Base-by-base conservation (phyloP, 805 yeast species). In the Metschnikowia cubensis region DNA sequence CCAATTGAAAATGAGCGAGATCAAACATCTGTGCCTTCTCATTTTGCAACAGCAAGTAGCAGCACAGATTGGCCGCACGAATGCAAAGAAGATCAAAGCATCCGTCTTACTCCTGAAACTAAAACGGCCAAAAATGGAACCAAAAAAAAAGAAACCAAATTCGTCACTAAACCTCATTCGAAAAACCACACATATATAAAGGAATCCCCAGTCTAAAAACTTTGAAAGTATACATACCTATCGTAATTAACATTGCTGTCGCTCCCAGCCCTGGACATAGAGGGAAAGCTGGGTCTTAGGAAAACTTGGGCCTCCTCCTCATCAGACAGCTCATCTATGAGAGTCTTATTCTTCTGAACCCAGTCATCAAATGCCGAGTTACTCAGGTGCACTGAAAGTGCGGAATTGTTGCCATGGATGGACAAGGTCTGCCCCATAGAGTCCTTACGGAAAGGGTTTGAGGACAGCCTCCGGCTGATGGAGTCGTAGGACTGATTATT, bases 401-500 rank as follows among this genome's bases (percentile, higher is more conserved):
- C 38, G 8, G 50, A 42, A 17, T 49, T 25, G 34, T 29, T 25
- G n/a, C 54, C 47, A 18, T 36, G 47, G 20, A 36, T 44, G 17
- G 47, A 22, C 29, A 35, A 21, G 11, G 10, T 36, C 22, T 45
- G 50, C 32, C 50, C 35, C 45, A 13, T 48, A 11, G 45, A 22
- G 33, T 34, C 50, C 39, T 35, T 41, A 60, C 92, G 76, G 65
- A 86, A 86, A n/a, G 92, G 92, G 58, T 86, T 86, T 2, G 83
- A 72, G 6, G 90, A 84, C 47, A 83, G 66, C 54, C 82, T 63
- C 57, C 79, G 64, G 42, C 69, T 73, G 20, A 64, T 53, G 13
- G 76, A 70, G 33, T 64, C 59, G 56, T 64, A 63, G 49, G 67
- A 61, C 39, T 62, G 64, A 44, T 68, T 68, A 22, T 71, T 71